A percentile compares a stretch with the other conserved stretches of the same genome.
phyloP scores from a whole-genome alignment of 441 rosid species.

The Bruguiera hainesii region DNA sequence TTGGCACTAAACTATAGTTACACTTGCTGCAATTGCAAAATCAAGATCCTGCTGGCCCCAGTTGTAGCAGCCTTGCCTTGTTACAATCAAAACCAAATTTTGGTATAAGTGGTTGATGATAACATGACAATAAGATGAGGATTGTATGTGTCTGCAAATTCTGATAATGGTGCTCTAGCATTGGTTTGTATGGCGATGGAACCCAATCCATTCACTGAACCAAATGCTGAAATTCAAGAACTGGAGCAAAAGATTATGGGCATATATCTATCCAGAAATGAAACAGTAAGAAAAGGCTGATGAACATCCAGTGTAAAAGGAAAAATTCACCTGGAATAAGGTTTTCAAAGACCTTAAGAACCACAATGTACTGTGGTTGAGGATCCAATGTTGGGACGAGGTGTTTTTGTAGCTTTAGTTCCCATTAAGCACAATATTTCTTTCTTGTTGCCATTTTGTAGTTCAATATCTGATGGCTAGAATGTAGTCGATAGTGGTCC shows the following conservation, averaged over 20 bases:
- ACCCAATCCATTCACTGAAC: constrained; percentile 45
- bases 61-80: too few species aligned
- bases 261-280: constrained; percentile 80
- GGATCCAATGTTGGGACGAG: constrained; percentile 81
- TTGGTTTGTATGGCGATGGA: background rate
- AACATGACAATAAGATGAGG: background rate
- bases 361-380: constrained; percentile 90
- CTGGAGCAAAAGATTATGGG: constrained; percentile 71
- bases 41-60: too few species aligned
- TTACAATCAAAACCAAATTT: background rate
- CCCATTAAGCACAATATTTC: background rate
- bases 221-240: constrained; percentile 65
- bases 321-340: constrained; percentile 71
- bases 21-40: too few species aligned
- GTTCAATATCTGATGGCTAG: too few species aligned
- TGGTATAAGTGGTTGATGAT: background rate
- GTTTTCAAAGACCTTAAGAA: constrained; percentile 84
- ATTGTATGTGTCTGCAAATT: background rate
- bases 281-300: constrained; percentile 83
- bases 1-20: too few species aligned
- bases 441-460: background rate
- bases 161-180: background rate
- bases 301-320: constrained; percentile 83
- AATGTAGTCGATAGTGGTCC: too few species aligned
- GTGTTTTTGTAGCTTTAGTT: constrained; percentile 9